These are phyloP conservation scores for Asterophora parasitica DNA, from an alignment of 768 basidiomycete species.

Conservation along the genomic window DNA sequence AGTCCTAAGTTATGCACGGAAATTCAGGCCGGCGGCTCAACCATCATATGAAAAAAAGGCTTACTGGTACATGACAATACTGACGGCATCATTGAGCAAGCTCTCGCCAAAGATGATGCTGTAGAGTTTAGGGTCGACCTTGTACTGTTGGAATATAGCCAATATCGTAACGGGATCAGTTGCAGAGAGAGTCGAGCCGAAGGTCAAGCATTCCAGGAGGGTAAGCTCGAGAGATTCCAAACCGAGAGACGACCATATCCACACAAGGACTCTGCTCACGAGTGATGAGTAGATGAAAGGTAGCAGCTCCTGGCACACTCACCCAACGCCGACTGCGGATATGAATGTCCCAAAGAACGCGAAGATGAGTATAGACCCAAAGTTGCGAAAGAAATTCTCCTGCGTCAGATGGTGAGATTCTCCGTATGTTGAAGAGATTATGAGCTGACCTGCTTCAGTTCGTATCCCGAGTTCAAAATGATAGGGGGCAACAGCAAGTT, in stretches of 20 bases:
- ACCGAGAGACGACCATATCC: slow-evolving; percentile 90
- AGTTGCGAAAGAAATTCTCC: slow-evolving; percentile 99
- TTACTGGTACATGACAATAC: slow-evolving; percentile 99
- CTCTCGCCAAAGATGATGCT: slow-evolving; percentile 97
- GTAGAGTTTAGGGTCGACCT: slow-evolving; percentile 97
- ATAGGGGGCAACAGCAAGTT: slow-evolving; percentile 97
- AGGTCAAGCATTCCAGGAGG: slow-evolving; percentile 89
- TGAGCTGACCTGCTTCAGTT: slow-evolving; percentile 81
- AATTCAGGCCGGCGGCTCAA: not conserved
- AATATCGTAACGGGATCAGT: slow-evolving; percentile 98
- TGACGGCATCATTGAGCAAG: slow-evolving; percentile 96
- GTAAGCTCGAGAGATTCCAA: slow-evolving; percentile 84
- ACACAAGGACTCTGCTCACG: slow-evolving; percentile 79
- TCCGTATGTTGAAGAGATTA: not conserved
- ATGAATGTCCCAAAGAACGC: slow-evolving; percentile 96
- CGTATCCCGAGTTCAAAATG: slow-evolving; percentile 96
- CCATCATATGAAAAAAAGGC: slow-evolving; percentile 29
- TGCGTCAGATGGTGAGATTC: slow-evolving; percentile 26
- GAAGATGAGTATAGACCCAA: slow-evolving; percentile 91
- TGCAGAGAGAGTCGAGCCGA: slow-evolving; percentile 94
- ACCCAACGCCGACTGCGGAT: slow-evolving; percentile 95
- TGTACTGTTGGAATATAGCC: slow-evolving; percentile 97
- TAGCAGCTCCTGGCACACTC: slow-evolving; percentile 29
- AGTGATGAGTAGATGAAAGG: slow-evolving; percentile 35
- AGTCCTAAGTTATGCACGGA: slow-evolving; percentile 40